phyloP scores from a whole-genome alignment of 306 rosid species.

The Corylus americana region DNA sequence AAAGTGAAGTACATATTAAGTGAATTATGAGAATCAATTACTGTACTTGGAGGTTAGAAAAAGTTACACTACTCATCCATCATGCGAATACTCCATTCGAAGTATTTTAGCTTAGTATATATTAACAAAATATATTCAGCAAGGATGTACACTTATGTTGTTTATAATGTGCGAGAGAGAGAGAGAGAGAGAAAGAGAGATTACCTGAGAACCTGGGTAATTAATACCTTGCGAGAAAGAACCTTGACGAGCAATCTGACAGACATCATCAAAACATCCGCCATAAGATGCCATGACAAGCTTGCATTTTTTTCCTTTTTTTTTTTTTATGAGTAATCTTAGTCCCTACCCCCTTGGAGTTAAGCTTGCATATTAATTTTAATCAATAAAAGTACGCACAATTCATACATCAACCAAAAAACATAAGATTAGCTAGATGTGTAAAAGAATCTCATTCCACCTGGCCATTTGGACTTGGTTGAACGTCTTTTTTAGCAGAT shows the following conservation, averaged over 20 bases:
- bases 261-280: conserved; percentile 18
- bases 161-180: not conserved
- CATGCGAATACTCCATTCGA: not conserved
- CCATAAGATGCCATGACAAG: conserved; percentile 19
- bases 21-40: too few species aligned
- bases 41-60: not conserved
- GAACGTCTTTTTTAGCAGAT: conserved; percentile 74
- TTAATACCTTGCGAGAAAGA: conserved; percentile 73
- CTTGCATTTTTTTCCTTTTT: not conserved
- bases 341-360: too few species aligned
- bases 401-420: not conserved
- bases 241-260: conserved; percentile 71
- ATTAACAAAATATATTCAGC: not conserved
- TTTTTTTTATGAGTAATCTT: too few species aligned
- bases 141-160: not conserved
- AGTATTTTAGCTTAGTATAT: not conserved
- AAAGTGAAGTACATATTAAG: not conserved
- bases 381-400: conserved; percentile 5
- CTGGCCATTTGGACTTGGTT: conserved; percentile 69
- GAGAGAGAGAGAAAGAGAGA: conserved; percentile 23
- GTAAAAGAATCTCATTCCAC: conserved; percentile 33
- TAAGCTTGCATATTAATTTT: conserved; percentile 5
- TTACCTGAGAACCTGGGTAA: conserved; percentile 82
- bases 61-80: not conserved
- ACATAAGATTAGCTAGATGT: not conserved